Evolutionary conservation across 768 basidiomycete genomes (phyloP).

Genomic region (Mycena alexandri): DNA sequence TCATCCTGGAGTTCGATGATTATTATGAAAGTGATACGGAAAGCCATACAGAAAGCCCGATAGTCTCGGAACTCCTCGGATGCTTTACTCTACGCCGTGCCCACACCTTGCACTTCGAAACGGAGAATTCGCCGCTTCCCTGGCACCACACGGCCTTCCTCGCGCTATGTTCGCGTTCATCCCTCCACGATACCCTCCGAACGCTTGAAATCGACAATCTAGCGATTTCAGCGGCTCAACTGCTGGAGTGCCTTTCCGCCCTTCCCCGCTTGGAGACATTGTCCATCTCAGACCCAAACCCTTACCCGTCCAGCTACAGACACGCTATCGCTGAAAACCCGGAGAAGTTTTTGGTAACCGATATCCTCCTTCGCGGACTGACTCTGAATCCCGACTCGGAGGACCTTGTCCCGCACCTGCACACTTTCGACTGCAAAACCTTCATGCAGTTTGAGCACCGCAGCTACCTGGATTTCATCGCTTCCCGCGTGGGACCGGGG

Average conservation of each 20-base stretch:
- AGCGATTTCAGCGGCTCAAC: background rate
- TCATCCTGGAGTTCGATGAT: too few species aligned
- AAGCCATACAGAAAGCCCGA: background rate
- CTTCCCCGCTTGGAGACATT: conserved; percentile 1
- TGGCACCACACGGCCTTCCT: conserved; percentile 1
- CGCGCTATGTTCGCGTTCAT: conserved; percentile 2
- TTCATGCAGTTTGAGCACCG: conserved; percentile 11
- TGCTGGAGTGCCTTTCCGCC: background rate
- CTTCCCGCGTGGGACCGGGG: background rate
- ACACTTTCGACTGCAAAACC: conserved; percentile 14
- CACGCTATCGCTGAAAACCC: background rate
- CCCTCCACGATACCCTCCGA: background rate
- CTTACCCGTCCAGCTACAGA: background rate
- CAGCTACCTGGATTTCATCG: conserved; percentile 10
- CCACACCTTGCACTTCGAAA: background rate
- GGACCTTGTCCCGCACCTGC: conserved; percentile 6
- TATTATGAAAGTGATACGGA: too few species aligned
- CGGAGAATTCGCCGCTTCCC: background rate
- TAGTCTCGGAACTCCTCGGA: background rate
- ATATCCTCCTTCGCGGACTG: conserved; percentile 3
- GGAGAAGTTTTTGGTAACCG: background rate
- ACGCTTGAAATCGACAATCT: conserved; percentile 5
- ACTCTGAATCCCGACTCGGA: background rate
- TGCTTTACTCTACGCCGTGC: conserved; percentile 8
- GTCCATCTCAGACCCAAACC: background rate